Percentiles rank a stretch among this genome's conserved stretches.
phyloP scores from a whole-genome alignment of 495 filamentous ascomycete species.

The Podospora pseudopauciseta region DNA sequence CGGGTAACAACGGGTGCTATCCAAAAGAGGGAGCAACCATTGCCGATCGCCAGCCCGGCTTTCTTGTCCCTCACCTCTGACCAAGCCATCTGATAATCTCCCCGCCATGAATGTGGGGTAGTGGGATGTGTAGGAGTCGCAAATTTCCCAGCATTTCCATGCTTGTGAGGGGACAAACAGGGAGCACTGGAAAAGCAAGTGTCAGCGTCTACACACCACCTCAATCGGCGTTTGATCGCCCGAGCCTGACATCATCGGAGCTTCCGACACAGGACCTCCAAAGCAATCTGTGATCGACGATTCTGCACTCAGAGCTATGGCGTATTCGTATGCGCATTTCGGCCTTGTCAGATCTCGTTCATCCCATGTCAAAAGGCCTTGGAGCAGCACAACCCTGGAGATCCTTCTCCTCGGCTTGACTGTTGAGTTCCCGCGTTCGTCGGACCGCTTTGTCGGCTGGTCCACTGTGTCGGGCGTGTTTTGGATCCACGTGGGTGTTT shows the following conservation, averaged over 20 bases:
- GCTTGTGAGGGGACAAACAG: background rate
- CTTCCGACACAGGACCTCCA: background rate
- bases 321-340: conserved; percentile 5
- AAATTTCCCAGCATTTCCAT: background rate
- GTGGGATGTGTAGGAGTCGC: background rate
- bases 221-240: conserved; percentile 18
- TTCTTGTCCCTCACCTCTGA: background rate
- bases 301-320: conserved; percentile 8
- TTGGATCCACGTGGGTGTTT: conserved; percentile 5
- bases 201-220: background rate
- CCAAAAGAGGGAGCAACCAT: background rate
- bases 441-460: conserved; percentile 20
- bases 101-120: conserved; percentile 1
- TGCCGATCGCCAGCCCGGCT: background rate
- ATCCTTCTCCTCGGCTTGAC: conserved; percentile 1
- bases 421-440: background rate
- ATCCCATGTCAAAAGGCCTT: conserved; percentile 31
- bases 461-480: conserved; percentile 23
- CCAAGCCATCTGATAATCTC: conserved; percentile 8
- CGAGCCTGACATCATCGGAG: conserved; percentile 12
- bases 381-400: conserved; percentile 12
- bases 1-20: conserved; percentile 15
- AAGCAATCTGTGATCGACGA: conserved; percentile 19
- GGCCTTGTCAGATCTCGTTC: conserved; percentile 39
- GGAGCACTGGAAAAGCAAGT: background rate